These are phyloP conservation scores for Knoxdaviesia proteae DNA, from an alignment of 2,329 filamentous ascomycete genomes.

Conservation along the genomic window DNA sequence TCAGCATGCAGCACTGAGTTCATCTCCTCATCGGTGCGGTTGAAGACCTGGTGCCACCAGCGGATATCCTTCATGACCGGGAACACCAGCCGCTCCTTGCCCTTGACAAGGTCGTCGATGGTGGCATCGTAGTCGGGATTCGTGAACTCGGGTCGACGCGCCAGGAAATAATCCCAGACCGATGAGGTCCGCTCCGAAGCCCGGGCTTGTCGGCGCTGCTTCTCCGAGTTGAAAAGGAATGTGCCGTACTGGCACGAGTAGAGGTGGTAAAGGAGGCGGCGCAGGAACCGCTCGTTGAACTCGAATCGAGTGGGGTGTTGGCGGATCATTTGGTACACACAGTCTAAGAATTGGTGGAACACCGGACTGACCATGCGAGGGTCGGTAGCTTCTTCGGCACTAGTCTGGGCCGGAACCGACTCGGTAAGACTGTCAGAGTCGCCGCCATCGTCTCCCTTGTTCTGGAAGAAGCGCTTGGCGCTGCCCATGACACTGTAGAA, in stretches of 20 bases:
- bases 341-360: slow-evolving; percentile 94
- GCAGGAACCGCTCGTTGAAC: slow-evolving; percentile 84
- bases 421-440: slow-evolving; percentile 36
- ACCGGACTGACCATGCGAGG: slow-evolving; percentile 88
- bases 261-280: slow-evolving; percentile 75
- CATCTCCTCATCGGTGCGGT: slow-evolving; percentile 79
- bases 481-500: slow-evolving; percentile 71
- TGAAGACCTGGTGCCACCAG: slow-evolving; percentile 87
- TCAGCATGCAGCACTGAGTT: slow-evolving; percentile 41
- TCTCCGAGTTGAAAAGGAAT: slow-evolving; percentile 89
- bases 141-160: slow-evolving; percentile 57
- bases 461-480: slow-evolving; percentile 63
- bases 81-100: slow-evolving; percentile 67
- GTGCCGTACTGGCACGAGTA: slow-evolving; percentile 95
- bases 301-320: slow-evolving; percentile 83
- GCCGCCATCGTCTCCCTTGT: slow-evolving; percentile 34
- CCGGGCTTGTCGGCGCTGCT: slow-evolving; percentile 53
- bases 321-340: slow-evolving; percentile 71
- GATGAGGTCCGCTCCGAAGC: slow-evolving; percentile 56
- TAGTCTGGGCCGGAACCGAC: slow-evolving; percentile 16
- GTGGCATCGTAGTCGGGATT: slow-evolving; percentile 59
- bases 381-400: slow-evolving; percentile 47
- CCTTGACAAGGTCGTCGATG: slow-evolving; percentile 59
- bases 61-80: slow-evolving; percentile 58
- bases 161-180: slow-evolving; percentile 91